A percentile compares a stretch with the other conserved stretches of the same genome.
Evolutionary conservation across 2,329 filamentous ascomycete species (phyloP).

Genomic region (Fusarium luffae): DNA sequence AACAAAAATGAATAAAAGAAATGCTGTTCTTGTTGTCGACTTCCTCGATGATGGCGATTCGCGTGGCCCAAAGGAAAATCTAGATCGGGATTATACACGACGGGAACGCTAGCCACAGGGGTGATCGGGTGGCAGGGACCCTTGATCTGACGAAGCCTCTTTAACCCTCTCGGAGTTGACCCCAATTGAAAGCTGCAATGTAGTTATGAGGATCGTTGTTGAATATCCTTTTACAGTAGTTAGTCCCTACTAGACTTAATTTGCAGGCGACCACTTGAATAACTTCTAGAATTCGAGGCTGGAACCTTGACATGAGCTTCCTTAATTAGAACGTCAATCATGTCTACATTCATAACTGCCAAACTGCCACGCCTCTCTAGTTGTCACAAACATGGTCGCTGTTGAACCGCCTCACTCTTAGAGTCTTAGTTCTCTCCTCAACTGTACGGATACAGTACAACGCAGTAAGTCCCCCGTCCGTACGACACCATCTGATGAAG

Average conservation of each 20-base stretch:
- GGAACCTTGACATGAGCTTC: constrained; percentile 3
- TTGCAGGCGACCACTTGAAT: not conserved
- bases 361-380: not conserved
- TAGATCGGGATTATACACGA: too few relatives aligned
- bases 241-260: not conserved
- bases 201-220: not conserved
- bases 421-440: not conserved
- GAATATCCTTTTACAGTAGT: not conserved
- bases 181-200: not conserved
- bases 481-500: constrained; percentile 31
- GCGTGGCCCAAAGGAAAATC: too few relatives aligned
- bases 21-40: not conserved
- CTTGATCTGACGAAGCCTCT: not conserved
- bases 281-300: not conserved
- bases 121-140: not conserved
- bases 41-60: too few relatives aligned
- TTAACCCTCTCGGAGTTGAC: not conserved
- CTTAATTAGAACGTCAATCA: constrained; percentile 16
- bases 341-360: constrained; percentile 20
- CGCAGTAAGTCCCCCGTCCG: not conserved
- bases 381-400: constrained; percentile 9
- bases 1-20: not conserved
- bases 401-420: constrained; percentile 23
- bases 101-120: not conserved
- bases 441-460: not conserved